Evolutionary conservation across 495 filamentous ascomycete genomes (phyloP).

Genomic region (Pseudotulostoma volvatum): DNA sequence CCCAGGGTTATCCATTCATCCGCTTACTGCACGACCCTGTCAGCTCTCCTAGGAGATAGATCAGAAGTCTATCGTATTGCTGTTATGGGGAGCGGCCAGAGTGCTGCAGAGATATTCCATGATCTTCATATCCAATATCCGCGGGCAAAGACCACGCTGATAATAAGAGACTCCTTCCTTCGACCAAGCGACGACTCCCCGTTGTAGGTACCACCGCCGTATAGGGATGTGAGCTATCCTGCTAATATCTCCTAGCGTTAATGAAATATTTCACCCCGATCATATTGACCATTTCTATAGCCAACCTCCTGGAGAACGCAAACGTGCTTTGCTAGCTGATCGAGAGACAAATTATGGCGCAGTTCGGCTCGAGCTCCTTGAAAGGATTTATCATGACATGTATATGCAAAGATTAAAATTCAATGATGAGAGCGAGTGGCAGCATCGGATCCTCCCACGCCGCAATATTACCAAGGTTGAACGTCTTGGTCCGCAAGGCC

Average conservation of each 20-base stretch:
- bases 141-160: slow-evolving; percentile 55
- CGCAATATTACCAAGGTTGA: slow-evolving; percentile 45
- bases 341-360: slow-evolving; percentile 86
- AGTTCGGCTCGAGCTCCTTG: slow-evolving; percentile 72
- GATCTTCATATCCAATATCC: slow-evolving; percentile 72
- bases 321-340: slow-evolving; percentile 44
- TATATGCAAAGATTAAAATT: slow-evolving; percentile 68
- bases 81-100: slow-evolving; percentile 79
- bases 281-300: slow-evolving; percentile 59
- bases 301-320: slow-evolving; percentile 42
- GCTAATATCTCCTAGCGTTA: slow-evolving; percentile 48
- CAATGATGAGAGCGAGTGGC: slow-evolving; percentile 55
- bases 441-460: slow-evolving; percentile 56
- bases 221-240: background rate
- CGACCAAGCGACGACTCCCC: slow-evolving; percentile 89
- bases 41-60: slow-evolving; percentile 41
- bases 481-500: slow-evolving; percentile 26
- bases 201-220: slow-evolving; percentile 44
- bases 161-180: slow-evolving; percentile 65
- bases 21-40: slow-evolving; percentile 53
- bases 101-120: slow-evolving; percentile 87
- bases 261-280: slow-evolving; percentile 86
- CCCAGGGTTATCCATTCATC: slow-evolving; percentile 72
- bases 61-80: slow-evolving; percentile 50
- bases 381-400: slow-evolving; percentile 67